phyloP scores from a whole-genome alignment of 768 basidiomycete genomes.

The Lactarius sanguifluus region DNA sequence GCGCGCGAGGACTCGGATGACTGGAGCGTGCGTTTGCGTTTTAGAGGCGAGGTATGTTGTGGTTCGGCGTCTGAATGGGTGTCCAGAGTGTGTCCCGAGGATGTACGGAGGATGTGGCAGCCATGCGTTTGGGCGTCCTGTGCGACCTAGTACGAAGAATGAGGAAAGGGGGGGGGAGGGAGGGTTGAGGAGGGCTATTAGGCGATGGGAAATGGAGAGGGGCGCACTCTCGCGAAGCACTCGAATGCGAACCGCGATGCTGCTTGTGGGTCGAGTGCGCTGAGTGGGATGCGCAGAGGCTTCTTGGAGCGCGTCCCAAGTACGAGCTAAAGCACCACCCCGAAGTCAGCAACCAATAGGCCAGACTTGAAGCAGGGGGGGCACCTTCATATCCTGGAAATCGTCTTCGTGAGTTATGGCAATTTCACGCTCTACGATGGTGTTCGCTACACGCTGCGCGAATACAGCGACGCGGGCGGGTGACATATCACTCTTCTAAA shows the following conservation, averaged over 20 bases:
- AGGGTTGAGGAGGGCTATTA: no score
- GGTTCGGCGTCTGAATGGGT: background rate
- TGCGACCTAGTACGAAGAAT: background rate
- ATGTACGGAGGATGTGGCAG: slow-evolving; percentile 8
- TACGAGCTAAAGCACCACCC: slow-evolving; percentile 12
- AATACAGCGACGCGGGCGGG: slow-evolving; percentile 4
- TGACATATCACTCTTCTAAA: slow-evolving; percentile 13
- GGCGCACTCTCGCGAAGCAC: slow-evolving; percentile 17
- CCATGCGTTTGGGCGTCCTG: slow-evolving; percentile 13
- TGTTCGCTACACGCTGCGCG: slow-evolving; percentile 16
- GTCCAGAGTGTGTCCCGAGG: background rate
- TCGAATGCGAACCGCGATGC: slow-evolving; percentile 17
- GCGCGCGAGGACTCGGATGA: slow-evolving; percentile 2
- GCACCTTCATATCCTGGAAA: slow-evolving; percentile 19
- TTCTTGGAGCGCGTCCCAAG: slow-evolving; percentile 20
- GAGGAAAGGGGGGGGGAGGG: no score
- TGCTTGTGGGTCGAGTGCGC: slow-evolving; percentile 9
- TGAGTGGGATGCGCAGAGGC: slow-evolving; percentile 17
- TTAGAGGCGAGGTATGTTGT: background rate
- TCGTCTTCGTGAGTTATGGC: slow-evolving; percentile 6
- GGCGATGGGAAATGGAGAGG: background rate
- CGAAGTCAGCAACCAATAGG: background rate
- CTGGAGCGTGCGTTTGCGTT: slow-evolving; percentile 6
- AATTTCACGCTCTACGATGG: slow-evolving; percentile 13
- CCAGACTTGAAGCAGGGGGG: background rate